Evolutionary conservation across 495 filamentous ascomycete species (phyloP).

Genomic region (Penicillium daleae): DNA sequence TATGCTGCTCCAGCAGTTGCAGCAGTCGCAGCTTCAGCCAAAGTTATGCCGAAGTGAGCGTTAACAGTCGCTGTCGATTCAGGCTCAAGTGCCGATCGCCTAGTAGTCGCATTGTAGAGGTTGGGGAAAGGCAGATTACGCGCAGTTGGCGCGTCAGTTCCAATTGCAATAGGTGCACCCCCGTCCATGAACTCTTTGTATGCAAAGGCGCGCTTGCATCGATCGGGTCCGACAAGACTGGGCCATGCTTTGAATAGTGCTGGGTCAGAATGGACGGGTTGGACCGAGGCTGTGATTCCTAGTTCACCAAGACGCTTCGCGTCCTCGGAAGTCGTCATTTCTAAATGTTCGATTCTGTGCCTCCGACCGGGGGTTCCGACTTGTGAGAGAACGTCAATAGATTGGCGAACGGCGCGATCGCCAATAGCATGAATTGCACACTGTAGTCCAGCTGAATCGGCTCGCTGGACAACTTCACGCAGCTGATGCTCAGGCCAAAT

Average conservation of each 20-base stretch:
- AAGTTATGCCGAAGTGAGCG: slow-evolving; percentile 51
- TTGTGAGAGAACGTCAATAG: slow-evolving; percentile 57
- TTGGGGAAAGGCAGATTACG: slow-evolving; percentile 51
- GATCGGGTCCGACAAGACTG: slow-evolving; percentile 53
- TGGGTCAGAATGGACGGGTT: slow-evolving; percentile 66
- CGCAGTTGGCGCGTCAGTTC: slow-evolving; percentile 56
- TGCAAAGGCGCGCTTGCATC: slow-evolving; percentile 61
- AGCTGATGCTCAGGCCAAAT: slow-evolving; percentile 59
- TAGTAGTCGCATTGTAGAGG: slow-evolving; percentile 61
- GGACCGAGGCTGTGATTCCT: slow-evolving; percentile 64
- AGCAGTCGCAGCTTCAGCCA: slow-evolving; percentile 53
- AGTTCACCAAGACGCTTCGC: slow-evolving; percentile 55
- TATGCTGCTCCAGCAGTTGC: slow-evolving; percentile 61
- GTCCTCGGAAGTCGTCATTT: slow-evolving; percentile 57
- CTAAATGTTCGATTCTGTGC: slow-evolving; percentile 65
- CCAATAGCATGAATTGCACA: slow-evolving; percentile 70
- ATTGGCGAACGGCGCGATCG: slow-evolving; percentile 57
- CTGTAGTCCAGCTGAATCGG: slow-evolving; percentile 59
- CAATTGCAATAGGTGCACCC: slow-evolving; percentile 59
- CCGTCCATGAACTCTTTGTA: slow-evolving; percentile 63
- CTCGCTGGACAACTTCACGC: slow-evolving; percentile 56
- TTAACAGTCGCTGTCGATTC: slow-evolving; percentile 53
- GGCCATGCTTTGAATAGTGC: slow-evolving; percentile 64
- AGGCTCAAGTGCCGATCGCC: slow-evolving; percentile 56
- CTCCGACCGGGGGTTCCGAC: slow-evolving; percentile 43